phyloP scores from a whole-genome alignment of 1,284 basidiomycete species.

The Ustilago curta region DNA sequence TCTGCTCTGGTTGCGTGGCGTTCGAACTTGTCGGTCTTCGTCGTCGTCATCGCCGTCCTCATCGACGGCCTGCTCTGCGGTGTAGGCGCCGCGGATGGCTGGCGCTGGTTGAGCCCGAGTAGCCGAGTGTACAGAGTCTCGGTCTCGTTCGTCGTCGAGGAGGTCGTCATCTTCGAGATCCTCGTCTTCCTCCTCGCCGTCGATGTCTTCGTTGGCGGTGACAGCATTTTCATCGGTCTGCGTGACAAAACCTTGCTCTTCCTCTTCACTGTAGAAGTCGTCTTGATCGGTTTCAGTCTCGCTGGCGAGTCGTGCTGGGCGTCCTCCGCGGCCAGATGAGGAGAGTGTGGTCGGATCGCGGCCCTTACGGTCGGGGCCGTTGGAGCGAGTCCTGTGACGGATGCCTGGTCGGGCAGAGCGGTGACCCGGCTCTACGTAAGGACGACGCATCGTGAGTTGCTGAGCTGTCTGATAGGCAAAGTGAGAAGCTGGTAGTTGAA shows the following conservation, averaged over 20 bases:
- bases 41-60: conserved; percentile 38
- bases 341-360: conserved; percentile 38
- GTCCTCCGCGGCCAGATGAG: conserved; percentile 4
- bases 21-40: conserved; percentile 10
- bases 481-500: neutral
- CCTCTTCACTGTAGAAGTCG: conserved; percentile 43
- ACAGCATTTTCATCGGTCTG: conserved; percentile 48
- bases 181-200: conserved; percentile 32
- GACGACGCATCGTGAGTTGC: conserved; percentile 32
- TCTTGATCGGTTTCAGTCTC: conserved; percentile 48
- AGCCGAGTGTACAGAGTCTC: conserved; percentile 19
- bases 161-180: conserved; percentile 29
- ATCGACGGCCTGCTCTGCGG: conserved; percentile 27
- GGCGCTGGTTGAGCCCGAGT: conserved; percentile 22
- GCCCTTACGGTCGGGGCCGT: conserved; percentile 45
- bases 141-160: conserved; percentile 13
- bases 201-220: conserved; percentile 42
- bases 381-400: conserved; percentile 39
- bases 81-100: conserved; percentile 22
- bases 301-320: conserved; percentile 32
- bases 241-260: conserved; percentile 44
- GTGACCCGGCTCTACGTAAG: conserved; percentile 46
- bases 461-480: neutral
- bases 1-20: conserved; percentile 40
- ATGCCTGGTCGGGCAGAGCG: conserved; percentile 48